Base-by-base conservation (phyloP, 305 asterid genomes). In the Fraxinus platypoda region DNA sequence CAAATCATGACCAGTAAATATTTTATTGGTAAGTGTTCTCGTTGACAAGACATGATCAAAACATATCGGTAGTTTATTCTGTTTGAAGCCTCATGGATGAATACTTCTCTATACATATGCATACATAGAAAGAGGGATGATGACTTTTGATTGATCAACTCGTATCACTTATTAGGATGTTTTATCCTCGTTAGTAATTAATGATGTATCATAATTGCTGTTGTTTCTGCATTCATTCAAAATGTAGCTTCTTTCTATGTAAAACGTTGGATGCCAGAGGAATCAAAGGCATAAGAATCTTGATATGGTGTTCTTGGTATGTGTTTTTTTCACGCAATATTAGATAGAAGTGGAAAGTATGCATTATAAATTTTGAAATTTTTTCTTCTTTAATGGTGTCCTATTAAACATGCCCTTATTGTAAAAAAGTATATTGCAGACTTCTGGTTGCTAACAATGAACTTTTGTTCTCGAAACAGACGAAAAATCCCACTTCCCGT, bases 401-500 rank as follows among this genome's bases (percentile, higher is more conserved):
- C 64, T 54, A 54, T 8, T 21, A 54, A 54, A n/a, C 25, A 5
- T 54, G 26, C 66, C 26, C 9, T 54, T 54, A 54, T n/a, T n/a
- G 66, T 54, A 54, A n/a, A 8, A 64, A 26, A 15, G 26, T 31
- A 76, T 13, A 1, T 38, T 25, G 52, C 75, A 78, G 73, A 62
- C 77, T 43, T 74, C 4, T 2, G 43, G 19, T 11, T 81, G 33
- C 28, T 54, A 30, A 37, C 70, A 35, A 26, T 54, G 21, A 11
- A 21, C 71, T 78, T 78, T 57, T 77, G 70, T 76, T 78, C 23
- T 78, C 8, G 75, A n/a, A 78, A 83, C 92, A 95, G 98, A 17
- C 90, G 0, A 95, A 89, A 80, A 93, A 93, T 85, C 92, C 98
- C 8, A 74, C 88, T 19, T 91, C 94, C 7, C 94, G 87, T 0